phyloP scores from a whole-genome alignment of 2,329 filamentous ascomycete species.

The Pseudopithomyces chartarum region DNA sequence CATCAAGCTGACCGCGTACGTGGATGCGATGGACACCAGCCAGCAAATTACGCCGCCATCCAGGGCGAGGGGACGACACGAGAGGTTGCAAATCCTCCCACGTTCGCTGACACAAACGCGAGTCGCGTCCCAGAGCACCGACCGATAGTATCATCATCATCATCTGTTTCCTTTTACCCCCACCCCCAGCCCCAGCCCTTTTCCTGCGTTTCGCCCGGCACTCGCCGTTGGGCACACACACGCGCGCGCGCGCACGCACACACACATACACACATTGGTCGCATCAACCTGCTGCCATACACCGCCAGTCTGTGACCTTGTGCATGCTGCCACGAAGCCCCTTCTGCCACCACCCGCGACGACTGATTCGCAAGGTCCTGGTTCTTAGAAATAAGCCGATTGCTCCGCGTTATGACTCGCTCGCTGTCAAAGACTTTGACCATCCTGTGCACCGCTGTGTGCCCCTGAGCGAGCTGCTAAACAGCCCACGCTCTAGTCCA shows the following conservation, averaged over 20 bases:
- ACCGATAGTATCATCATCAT: conserved; percentile 25
- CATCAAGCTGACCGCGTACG: conserved; percentile 29
- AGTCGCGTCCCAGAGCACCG: conserved; percentile 80
- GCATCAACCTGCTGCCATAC: conserved; percentile 14
- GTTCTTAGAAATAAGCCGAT: conserved; percentile 34
- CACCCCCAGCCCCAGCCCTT: conserved; percentile 14
- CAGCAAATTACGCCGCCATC: conserved; percentile 35
- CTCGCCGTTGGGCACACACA: conserved; percentile 11
- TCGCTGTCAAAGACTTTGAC: conserved; percentile 20
- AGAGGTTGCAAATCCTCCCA: conserved; percentile 34
- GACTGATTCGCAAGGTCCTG: conserved; percentile 25
- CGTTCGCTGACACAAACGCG: conserved; percentile 56
- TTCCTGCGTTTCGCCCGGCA: conserved; percentile 21
- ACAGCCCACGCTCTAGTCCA: conserved; percentile 14
- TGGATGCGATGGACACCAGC: conserved; percentile 25
- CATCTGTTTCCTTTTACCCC: conserved; percentile 23
- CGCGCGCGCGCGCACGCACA: no score
- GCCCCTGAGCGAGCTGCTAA: conserved; percentile 26
- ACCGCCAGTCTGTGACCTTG: conserved; percentile 38
- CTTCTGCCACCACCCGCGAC: conserved; percentile 11
- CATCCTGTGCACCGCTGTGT: conserved; percentile 16
- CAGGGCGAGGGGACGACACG: conserved; percentile 24
- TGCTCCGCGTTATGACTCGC: conserved; percentile 34
- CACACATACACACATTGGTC: not conserved
- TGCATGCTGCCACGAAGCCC: conserved; percentile 32